These are phyloP conservation scores for Mycena kentingensis DNA, from an alignment of 768 basidiomycete genomes.

Conservation along the genomic window DNA sequence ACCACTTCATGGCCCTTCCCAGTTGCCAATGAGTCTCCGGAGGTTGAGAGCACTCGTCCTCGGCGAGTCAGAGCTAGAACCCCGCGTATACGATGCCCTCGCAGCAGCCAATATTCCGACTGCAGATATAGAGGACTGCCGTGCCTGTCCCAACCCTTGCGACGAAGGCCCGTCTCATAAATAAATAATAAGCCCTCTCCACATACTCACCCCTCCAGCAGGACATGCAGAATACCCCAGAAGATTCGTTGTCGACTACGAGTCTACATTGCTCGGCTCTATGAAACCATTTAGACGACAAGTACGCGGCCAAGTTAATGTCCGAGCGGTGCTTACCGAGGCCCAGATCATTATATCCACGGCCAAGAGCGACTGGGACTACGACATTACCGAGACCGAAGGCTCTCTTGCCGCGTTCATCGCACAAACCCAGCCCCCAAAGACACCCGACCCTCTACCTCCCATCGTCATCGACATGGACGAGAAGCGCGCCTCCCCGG, in stretches of 20 bases:
- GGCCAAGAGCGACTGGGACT: slow-evolving; percentile 86
- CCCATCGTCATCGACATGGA: slow-evolving; percentile 24
- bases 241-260: slow-evolving; percentile 77
- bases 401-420: slow-evolving; percentile 67
- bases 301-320: slow-evolving; percentile 38
- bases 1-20: slow-evolving; percentile 17
- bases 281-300: slow-evolving; percentile 84
- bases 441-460: slow-evolving; percentile 31
- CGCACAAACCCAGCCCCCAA: slow-evolving; percentile 33
- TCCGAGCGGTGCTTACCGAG: neutral
- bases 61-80: slow-evolving; percentile 37
- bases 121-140: slow-evolving; percentile 67
- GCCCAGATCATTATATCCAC: slow-evolving; percentile 84
- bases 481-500: slow-evolving; percentile 31
- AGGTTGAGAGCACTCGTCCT: slow-evolving; percentile 44
- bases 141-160: slow-evolving; percentile 75
- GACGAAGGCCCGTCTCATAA: slow-evolving; percentile 53
- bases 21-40: slow-evolving; percentile 40
- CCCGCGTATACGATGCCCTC: slow-evolving; percentile 51
- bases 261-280: slow-evolving; percentile 80
- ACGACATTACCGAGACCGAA: slow-evolving; percentile 71
- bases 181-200: slow-evolving; percentile 31
- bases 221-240: slow-evolving; percentile 75
- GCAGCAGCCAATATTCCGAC: slow-evolving; percentile 63
- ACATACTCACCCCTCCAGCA: slow-evolving; percentile 34